Base-by-base conservation (phyloP, 2,329 filamentous ascomycete genomes). In the Penicillium sp. region DNA sequence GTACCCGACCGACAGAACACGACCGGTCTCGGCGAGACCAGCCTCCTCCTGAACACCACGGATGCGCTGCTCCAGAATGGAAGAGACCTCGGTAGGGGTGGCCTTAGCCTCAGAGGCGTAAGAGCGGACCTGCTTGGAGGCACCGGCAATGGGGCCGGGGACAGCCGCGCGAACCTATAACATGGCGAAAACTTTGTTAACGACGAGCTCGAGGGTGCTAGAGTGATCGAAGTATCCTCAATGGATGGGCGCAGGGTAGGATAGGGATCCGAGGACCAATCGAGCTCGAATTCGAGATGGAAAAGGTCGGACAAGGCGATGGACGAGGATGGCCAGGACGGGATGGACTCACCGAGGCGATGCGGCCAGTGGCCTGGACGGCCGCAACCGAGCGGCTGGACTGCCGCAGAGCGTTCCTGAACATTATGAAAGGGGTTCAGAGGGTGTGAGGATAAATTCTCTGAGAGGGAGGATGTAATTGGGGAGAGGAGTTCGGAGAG, bases 11-110 rank as follows among this genome's bases (percentile, higher is more conserved):
- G 93, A 97, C 73, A 99, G 89, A 76, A 99, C 95, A 83, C 93
- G 92, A 78, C 95, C 95, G 77, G 95, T 99, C 90, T 99, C 95
- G 80, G 95, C 92, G 73, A 99, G 90, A 79, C 86, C 87, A 77
- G 91, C 85, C 85, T 98, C 95, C 84, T 98, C 95, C 82, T 96
- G 90, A 70, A 98, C 91, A 85, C 95, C 95, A 78, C 95, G 91
- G 77, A 99, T 99, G 82, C 93, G 88, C 87, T 98, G 93, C 86
- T 98, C 95, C 77, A 99, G 90, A 81, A 99, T 98, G 72, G 93
- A 97, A 71, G 95, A 98, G 73, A 98, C 93, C 86, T 99, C 95
- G 74, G 93, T 99, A 72, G 95, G 95, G 61, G 92, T 81, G 74
- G 95, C 92, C 87, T 98, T 98, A 70, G 91, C 90, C 75, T 96